Evolutionary conservation across 345 rosid species (phyloP), one percentile per base, ranked within the genome.

Genomic region (Hypericum androsaemum): DNA sequence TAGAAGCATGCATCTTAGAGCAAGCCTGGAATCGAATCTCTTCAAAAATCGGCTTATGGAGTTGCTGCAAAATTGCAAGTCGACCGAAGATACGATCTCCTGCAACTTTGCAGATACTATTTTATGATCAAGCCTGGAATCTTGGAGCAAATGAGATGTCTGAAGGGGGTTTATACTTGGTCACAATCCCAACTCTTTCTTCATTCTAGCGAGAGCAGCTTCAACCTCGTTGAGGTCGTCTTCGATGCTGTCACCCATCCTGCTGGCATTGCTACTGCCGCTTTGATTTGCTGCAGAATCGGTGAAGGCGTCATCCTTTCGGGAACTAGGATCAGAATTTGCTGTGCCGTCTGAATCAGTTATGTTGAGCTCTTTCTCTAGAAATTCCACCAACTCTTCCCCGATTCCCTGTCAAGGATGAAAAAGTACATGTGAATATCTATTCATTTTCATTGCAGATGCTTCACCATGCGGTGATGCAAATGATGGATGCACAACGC

Each of bases 381-480:
- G 83, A 63, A 87, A 90, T 60, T 82, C 95, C 58, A 90, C 98
- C 57, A 90, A 84, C 45, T 87, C 98, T 77, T 90, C 96, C 43
- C 96, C 95, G 6, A 90, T 79, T 47, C 83, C 96, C 90, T 87
- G 77, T 49, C 45, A 53, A 41, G 38, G 15, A 22, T 41, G 13
- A 54, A 53, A 59, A 13, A 45, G 36, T 13, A 14, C 32, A 39
- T 4, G 4, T 22, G 53, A 13, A 52, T 55, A 41, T 54, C 46
- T 58, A 41, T 12, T 45, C 46, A 53, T 38, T 39, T 42, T 11
- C 41, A 50, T 12, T 12, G 8, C 43, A 8, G 37, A 28, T 53
- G 48, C 42, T 16, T 28, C 32, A n/a, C 41, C 12, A 40, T 10
- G 39, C 41, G 6, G 9, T 14, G 56, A 38, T 7, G 10, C 6